Evolutionary conservation across 2,329 filamentous ascomycete species (phyloP), one percentile per base, ranked within the genome.

Genomic region (Atkinsonella hypoxylon): DNA sequence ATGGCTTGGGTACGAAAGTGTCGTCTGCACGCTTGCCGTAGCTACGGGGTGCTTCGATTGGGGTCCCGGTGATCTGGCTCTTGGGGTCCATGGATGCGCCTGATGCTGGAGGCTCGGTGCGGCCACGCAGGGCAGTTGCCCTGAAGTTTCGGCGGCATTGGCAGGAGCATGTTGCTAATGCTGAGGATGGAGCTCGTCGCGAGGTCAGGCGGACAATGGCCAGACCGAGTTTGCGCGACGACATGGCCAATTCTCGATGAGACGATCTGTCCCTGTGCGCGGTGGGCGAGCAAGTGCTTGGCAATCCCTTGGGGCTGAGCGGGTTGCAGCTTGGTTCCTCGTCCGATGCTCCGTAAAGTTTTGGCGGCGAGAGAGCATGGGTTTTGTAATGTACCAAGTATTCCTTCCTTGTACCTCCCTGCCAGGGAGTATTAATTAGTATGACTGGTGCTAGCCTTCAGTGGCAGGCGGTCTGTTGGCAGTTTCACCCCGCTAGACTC

Each of bases 31-130:
- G 71, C 62, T 75, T 76, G 59, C 81, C 81, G 57, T 81, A 82
- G 30, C 74, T 71, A 54, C 79, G 71, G 11, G 81, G 81, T 6
- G 79, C 81, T 53, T 79, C 67, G 57, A 76, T 78, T 38, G 81
- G 67, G 6, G 73, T 67, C 15, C 72, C 71, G 36, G 69, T 58
- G 47, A 74, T 57, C 40, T 61, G 60, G 58, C 60, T 64, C 58
- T 69, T 63, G 52, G 68, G 66, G 53, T 68, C 66, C 54, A 67
- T 57, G 11, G 63, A 62, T 47, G 65, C 56, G 45, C 67, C 67
- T 13, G 66, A 55, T 13, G 58, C 67, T 15, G 65, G 66, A 53
- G 67, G 68, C 46, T 65, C 61, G 31, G 56, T 34, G 50, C 58
- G 63, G 3, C 59, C 53, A 32, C 60, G 58, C 41, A 58, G 46